Conservation (phyloP, 768 basidiomycete genomes). For the Dentipellis sp. region DNA sequence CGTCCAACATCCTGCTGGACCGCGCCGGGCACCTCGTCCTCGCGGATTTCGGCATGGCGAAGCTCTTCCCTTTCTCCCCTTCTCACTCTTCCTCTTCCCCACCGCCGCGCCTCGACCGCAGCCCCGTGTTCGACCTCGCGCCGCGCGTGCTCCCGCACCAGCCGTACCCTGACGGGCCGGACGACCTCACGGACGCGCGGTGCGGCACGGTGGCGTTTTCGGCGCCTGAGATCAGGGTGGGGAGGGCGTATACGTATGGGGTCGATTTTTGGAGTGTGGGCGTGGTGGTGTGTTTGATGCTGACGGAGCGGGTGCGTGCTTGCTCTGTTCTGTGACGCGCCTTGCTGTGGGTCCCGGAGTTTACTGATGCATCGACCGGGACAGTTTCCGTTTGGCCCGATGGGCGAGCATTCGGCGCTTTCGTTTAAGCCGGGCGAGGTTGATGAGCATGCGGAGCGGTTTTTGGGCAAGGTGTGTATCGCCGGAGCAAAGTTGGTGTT, state of each 20-base stretch:
- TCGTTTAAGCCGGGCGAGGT: slow-evolving; percentile 9
- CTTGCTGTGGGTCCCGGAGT: no score
- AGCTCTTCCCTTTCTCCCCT: slow-evolving; percentile 1
- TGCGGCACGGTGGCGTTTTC: slow-evolving; percentile 10
- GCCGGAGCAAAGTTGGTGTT: neutral
- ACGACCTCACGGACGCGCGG: slow-evolving; percentile 7
- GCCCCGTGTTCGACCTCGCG: neutral
- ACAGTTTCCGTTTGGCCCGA: slow-evolving; percentile 13
- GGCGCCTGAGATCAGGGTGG: slow-evolving; percentile 12
- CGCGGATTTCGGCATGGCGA: slow-evolving; percentile 2
- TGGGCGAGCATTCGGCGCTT: slow-evolving; percentile 5
- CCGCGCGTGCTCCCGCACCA: slow-evolving; percentile 3
- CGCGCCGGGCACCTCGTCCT: slow-evolving; percentile 1
- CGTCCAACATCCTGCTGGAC: slow-evolving; percentile 20
- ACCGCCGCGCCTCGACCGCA: neutral
- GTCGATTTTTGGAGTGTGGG: slow-evolving; percentile 15
- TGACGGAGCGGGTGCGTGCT: slow-evolving; percentile 12
- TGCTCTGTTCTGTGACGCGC: neutral
- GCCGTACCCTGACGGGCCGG: slow-evolving; percentile 1
- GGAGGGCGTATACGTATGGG: slow-evolving; percentile 12
- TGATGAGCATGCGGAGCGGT: slow-evolving; percentile 7
- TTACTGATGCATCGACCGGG: neutral
- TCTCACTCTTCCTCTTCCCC: neutral
- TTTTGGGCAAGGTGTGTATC: slow-evolving; percentile 5
- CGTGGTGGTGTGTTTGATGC: slow-evolving; percentile 12